phyloP scores from a whole-genome alignment of 2,329 filamentous ascomycete species.

The Botrytis galanthina region DNA sequence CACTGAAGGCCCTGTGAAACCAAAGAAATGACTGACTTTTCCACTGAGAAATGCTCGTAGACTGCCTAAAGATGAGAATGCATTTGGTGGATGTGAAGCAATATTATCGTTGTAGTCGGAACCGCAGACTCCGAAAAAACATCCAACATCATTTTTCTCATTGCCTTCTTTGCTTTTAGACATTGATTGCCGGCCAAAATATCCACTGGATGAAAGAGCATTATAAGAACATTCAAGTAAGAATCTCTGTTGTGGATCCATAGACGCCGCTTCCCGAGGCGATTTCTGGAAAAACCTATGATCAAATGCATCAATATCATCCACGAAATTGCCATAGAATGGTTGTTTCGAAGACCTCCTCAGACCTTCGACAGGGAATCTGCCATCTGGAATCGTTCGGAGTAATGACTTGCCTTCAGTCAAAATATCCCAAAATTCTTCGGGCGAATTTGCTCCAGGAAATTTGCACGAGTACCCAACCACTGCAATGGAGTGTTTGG shows the following conservation, averaged over 20 bases:
- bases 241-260: slow-evolving; percentile 27
- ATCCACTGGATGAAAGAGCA: slow-evolving; percentile 19
- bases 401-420: slow-evolving; percentile 20
- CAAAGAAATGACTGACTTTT: slow-evolving; percentile 44
- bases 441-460: slow-evolving; percentile 43
- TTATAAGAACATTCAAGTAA: slow-evolving; percentile 22
- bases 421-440: slow-evolving; percentile 51
- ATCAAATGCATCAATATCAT: slow-evolving; percentile 22
- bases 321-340: slow-evolving; percentile 20
- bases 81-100: slow-evolving; percentile 12
- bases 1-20: slow-evolving; percentile 40
- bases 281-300: slow-evolving; percentile 24
- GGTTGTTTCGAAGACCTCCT: neutral
- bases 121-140: slow-evolving; percentile 21
- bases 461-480: slow-evolving; percentile 43
- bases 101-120: slow-evolving; percentile 22
- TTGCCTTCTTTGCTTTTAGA: neutral
- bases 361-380: slow-evolving; percentile 43
- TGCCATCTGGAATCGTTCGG: slow-evolving; percentile 6
- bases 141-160: slow-evolving; percentile 15
- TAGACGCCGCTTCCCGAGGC: slow-evolving; percentile 23
- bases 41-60: slow-evolving; percentile 40
- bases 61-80: slow-evolving; percentile 35
- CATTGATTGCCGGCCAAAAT: slow-evolving; percentile 4
- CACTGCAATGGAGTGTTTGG: slow-evolving; percentile 35